Base-by-base conservation (phyloP, 208 protist genomes). In the Naegleria lovaniensis region DNA sequence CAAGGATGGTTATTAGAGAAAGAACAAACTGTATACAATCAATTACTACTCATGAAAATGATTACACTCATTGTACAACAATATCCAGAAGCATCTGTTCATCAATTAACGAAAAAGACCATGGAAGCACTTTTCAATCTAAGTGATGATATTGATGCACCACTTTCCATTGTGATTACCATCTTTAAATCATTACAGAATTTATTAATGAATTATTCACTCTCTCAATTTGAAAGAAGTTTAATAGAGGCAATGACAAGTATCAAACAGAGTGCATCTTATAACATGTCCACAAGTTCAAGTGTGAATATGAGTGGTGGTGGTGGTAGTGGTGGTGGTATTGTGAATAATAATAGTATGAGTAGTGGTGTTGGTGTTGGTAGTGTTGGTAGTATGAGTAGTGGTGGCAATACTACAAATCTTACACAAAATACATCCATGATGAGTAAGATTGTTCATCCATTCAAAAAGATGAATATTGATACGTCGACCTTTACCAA, bases 1-100 rank as follows among this genome's bases (percentile, higher is more conserved):
- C 85, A 88, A 88, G 38, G 4, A 58, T 88, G 85, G 85, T 88
- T 88, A 29, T 33, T 88, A 40, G 85, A 88, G n/a, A 58, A 88
- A 38, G 43, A 88, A 29, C 85, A 48, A 88, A 88, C 85, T 1
- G 33, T 39, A 15, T 22, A 33, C 9, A 29, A 29, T 58, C 85
- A 58, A 58, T 58, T 58, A 58, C 55, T 88, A 88, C 22, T 40
- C 25, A 58, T 88, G 19, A 51, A 39, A 58, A 88, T 58, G 85
- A 38, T 88, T n/a, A 58, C 85, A 38, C 9, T 13, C 11, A 48
- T 88, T 36, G 43, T 88, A 40, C 9, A 58, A 58, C 16, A 36
- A 58, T 88, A 58, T 88, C 85, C 85, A 38, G 85, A 88, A 40
- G 43, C 41, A 33, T 40, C n/a, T 38, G 33, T 39, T n/a, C 85